phyloP scores from a whole-genome alignment of 2,329 filamentous ascomycete species.

The Calonectria hawksworthii region DNA sequence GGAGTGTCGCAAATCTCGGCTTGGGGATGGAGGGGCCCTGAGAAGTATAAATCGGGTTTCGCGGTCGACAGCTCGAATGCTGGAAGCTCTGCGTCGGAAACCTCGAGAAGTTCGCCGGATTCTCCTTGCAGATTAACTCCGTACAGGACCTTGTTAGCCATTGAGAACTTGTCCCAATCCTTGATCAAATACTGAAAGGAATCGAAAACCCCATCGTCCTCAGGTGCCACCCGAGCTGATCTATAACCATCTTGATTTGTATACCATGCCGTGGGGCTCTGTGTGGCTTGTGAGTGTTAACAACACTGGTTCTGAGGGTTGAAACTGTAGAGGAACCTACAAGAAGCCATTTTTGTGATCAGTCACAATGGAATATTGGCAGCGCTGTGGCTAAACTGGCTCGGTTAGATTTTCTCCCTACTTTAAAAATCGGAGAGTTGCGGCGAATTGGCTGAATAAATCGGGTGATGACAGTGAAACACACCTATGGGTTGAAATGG shows the following conservation, averaged over 20 bases:
- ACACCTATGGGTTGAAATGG: neutral
- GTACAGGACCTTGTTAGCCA: neutral
- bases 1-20: neutral
- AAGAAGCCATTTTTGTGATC: neutral
- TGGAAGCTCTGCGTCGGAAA: neutral
- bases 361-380: neutral
- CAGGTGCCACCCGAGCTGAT: neutral
- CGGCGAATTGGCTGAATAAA: neutral
- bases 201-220: neutral
- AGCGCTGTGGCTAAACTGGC: neutral
- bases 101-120: neutral
- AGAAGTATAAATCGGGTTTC: neutral
- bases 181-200: neutral
- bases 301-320: neutral
- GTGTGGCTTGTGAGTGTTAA: neutral
- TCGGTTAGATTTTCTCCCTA: neutral
- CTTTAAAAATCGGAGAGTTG: neutral
- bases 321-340: neutral
- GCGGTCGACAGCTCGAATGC: neutral
- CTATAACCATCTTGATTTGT: neutral
- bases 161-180: neutral
- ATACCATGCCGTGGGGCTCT: neutral
- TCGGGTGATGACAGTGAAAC: neutral
- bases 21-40: neutral
- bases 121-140: neutral